Evolutionary conservation across 768 basidiomycete genomes (phyloP).

Genomic region (Hysterangium stoloniferum): DNA sequence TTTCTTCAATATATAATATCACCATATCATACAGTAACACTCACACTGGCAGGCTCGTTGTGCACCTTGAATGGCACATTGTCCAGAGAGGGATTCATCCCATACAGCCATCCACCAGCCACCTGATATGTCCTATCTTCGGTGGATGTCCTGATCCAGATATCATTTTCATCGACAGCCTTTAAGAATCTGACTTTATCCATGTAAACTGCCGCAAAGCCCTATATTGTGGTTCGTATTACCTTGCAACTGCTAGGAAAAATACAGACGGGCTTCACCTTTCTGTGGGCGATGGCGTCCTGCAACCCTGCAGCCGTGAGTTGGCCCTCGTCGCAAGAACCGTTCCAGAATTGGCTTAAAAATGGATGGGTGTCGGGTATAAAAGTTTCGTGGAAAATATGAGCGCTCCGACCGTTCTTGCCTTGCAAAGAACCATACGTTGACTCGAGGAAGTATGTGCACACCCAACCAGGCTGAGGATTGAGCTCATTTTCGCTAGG

Average conservation of each 20-base stretch:
- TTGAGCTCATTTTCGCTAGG: slow-evolving; percentile 36
- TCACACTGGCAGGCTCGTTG: slow-evolving; percentile 34
- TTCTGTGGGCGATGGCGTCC: slow-evolving; percentile 36
- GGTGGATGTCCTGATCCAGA: slow-evolving; percentile 37
- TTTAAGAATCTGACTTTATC: slow-evolving; percentile 30
- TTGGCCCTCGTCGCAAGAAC: slow-evolving; percentile 41
- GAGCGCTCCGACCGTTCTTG: slow-evolving; percentile 16
- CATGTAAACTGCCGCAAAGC: slow-evolving; percentile 40
- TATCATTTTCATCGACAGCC: slow-evolving; percentile 27
- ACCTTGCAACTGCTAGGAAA: not conserved
- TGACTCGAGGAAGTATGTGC: slow-evolving; percentile 30
- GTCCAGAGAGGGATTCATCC: slow-evolving; percentile 34
- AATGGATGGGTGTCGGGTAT: slow-evolving; percentile 39
- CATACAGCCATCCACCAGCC: slow-evolving; percentile 36
- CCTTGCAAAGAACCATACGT: slow-evolving; percentile 29
- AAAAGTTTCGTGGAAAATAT: slow-evolving; percentile 32
- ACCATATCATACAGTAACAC: slow-evolving; percentile 11
- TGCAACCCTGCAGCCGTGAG: slow-evolving; percentile 37
- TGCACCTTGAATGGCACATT: slow-evolving; percentile 30
- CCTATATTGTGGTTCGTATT: slow-evolving; percentile 25
- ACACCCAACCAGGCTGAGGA: slow-evolving; percentile 32
- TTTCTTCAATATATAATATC: not conserved
- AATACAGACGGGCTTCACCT: slow-evolving; percentile 22
- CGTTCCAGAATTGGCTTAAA: slow-evolving; percentile 36
- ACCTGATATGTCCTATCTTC: slow-evolving; percentile 43